Conservation (phyloP, 164 flowering plant species). For the Tetrastigma voinierianum region DNA sequence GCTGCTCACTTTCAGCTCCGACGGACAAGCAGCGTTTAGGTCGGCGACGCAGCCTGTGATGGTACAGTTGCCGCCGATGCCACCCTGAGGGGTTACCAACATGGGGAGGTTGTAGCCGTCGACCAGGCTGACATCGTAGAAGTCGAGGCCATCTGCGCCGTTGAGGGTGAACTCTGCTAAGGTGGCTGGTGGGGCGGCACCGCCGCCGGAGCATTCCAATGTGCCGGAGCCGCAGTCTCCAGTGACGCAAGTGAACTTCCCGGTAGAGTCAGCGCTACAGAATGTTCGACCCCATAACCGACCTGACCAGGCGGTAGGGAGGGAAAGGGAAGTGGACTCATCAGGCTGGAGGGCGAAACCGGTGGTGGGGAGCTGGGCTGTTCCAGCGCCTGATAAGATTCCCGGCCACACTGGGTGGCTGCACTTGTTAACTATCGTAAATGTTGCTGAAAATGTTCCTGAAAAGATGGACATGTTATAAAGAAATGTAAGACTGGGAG, state of each 20-base stretch:
- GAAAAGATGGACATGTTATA: not conserved
- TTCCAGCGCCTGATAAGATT: conserved; percentile 43
- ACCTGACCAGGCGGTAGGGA: conserved; percentile 58
- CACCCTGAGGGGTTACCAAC: conserved; percentile 34
- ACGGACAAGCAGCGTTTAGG: conserved; percentile 47
- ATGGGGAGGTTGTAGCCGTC: conserved; percentile 82
- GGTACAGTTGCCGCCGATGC: conserved; percentile 30
- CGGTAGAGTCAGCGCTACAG: conserved; percentile 40
- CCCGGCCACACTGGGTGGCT: conserved; percentile 58
- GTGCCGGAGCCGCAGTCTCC: conserved; percentile 63
- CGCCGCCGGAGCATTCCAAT: conserved; percentile 46
- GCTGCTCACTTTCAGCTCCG: conserved; percentile 35
- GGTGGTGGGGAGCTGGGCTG: conserved; percentile 34
- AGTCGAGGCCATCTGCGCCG: conserved; percentile 56
- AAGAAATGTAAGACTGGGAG: not conserved
- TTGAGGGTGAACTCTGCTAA: conserved; percentile 66
- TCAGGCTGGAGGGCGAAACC: conserved; percentile 45
- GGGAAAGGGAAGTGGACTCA: conserved; percentile 30
- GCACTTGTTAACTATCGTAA: conserved; percentile 47
- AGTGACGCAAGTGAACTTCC: conserved; percentile 44
- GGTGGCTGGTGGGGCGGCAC: conserved; percentile 65
- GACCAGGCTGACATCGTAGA: conserved; percentile 72
- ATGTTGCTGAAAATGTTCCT: conserved; percentile 27
- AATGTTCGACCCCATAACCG: conserved; percentile 60
- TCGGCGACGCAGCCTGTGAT: conserved; percentile 42